Evolutionary conservation across 257 asterid genomes (phyloP).

Genomic region (Anisodus tanguticus): DNA sequence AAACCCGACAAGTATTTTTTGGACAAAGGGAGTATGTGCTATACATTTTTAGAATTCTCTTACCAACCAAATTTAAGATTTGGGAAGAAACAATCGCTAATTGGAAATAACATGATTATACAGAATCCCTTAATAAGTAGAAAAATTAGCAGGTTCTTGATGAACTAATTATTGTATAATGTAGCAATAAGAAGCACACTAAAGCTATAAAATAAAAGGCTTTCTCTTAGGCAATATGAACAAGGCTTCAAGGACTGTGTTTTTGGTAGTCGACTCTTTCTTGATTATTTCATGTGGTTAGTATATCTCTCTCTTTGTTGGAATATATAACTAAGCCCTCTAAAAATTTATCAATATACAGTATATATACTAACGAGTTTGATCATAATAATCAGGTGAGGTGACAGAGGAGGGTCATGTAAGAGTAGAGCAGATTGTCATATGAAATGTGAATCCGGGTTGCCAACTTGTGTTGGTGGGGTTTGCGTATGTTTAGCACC

Average conservation of each 20-base stretch:
- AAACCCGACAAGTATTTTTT: too few species aligned
- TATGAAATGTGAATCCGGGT: fast-evolving
- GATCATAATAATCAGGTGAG: background rate
- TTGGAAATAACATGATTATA: background rate
- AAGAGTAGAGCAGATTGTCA: background rate
- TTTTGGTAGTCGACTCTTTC: background rate
- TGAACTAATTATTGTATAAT: background rate
- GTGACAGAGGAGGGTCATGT: background rate
- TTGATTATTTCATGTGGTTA: constrained; percentile 18
- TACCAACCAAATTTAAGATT: background rate
- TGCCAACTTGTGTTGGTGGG: background rate
- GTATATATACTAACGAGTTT: background rate
- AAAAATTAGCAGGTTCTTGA: background rate
- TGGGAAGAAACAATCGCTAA: background rate
- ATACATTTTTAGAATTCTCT: background rate
- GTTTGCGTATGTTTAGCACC: background rate
- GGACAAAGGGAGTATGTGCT: background rate
- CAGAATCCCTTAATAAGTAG: background rate
- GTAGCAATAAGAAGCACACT: background rate
- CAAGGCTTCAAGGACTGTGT: background rate
- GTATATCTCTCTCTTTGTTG: background rate
- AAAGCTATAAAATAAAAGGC: background rate
- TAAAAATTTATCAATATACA: background rate
- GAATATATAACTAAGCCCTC: background rate
- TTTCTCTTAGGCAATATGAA: background rate